Conservation (phyloP, 2,329 filamentous ascomycete species). For the Onygenales sp. region DNA sequence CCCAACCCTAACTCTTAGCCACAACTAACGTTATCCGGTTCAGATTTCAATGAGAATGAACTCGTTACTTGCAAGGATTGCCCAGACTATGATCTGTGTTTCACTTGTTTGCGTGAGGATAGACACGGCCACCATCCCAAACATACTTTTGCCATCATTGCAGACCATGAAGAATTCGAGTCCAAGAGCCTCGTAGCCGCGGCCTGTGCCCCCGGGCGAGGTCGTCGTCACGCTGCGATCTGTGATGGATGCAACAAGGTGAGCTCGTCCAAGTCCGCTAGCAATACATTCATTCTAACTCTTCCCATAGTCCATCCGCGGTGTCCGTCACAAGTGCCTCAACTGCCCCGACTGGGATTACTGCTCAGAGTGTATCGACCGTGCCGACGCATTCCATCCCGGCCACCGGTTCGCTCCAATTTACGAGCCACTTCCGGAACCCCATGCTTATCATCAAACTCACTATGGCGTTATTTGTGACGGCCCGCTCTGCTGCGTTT, state of each 20-base stretch:
- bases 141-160: constrained; percentile 61
- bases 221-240: constrained; percentile 73
- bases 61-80: constrained; percentile 81
- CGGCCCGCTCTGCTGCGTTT: constrained; percentile 67
- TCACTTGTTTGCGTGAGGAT: constrained; percentile 64
- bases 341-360: constrained; percentile 98
- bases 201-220: constrained; percentile 70
- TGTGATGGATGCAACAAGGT: constrained; percentile 87
- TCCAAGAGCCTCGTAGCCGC: constrained; percentile 52
- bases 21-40: neutral
- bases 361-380: constrained; percentile 65
- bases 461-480: constrained; percentile 92
- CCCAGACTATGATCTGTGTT: constrained; percentile 87
- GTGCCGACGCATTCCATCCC: constrained; percentile 61
- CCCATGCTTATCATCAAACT: constrained; percentile 37
- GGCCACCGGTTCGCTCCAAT: constrained; percentile 82
- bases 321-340: constrained; percentile 91
- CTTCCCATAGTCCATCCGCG: constrained; percentile 57
- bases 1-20: neutral
- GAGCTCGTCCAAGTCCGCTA: constrained; percentile 10
- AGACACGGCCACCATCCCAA: constrained; percentile 85
- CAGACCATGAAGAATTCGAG: constrained; percentile 30
- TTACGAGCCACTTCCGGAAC: constrained; percentile 57
- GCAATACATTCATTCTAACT: constrained; percentile 7
- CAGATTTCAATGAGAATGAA: constrained; percentile 62